phyloP scores from a whole-genome alignment of 768 basidiomycete genomes.

The Naematelia encephala region DNA sequence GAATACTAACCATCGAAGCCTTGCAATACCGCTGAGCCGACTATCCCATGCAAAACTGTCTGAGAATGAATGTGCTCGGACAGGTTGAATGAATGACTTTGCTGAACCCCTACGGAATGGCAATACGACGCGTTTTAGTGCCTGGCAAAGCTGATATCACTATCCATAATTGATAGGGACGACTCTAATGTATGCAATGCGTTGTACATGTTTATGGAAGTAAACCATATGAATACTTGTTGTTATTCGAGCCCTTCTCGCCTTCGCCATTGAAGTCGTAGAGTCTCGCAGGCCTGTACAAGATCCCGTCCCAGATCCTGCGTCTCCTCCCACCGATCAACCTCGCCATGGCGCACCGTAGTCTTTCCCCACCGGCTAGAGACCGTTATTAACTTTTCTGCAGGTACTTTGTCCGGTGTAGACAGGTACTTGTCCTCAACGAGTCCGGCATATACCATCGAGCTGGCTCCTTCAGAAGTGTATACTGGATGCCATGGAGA shows the following conservation, averaged over 20 bases:
- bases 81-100: not conserved
- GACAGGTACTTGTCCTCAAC: slow-evolving; percentile 26
- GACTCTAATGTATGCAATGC: too few species aligned
- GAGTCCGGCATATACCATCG: slow-evolving; percentile 35
- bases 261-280: slow-evolving; percentile 29
- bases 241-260: slow-evolving; percentile 24
- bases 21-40: not conserved
- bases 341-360: slow-evolving; percentile 25
- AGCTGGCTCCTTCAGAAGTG: slow-evolving; percentile 23
- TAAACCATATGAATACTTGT: too few species aligned
- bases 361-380: slow-evolving; percentile 17
- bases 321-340: slow-evolving; percentile 30
- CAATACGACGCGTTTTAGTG: not conserved
- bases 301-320: slow-evolving; percentile 23
- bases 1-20: too few species aligned
- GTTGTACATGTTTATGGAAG: too few species aligned
- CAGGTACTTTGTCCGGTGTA: slow-evolving; percentile 12
- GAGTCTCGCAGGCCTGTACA: slow-evolving; percentile 22
- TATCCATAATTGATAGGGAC: too few species aligned
- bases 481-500: slow-evolving; percentile 33
- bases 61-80: slow-evolving; percentile 2
- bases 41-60: not conserved
- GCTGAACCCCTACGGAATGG: not conserved
- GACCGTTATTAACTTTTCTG: slow-evolving; percentile 20
- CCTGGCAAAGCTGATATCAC: not conserved